Conservation (phyloP, 495 filamentous ascomycete species). For the Entonaema liquescens region DNA sequence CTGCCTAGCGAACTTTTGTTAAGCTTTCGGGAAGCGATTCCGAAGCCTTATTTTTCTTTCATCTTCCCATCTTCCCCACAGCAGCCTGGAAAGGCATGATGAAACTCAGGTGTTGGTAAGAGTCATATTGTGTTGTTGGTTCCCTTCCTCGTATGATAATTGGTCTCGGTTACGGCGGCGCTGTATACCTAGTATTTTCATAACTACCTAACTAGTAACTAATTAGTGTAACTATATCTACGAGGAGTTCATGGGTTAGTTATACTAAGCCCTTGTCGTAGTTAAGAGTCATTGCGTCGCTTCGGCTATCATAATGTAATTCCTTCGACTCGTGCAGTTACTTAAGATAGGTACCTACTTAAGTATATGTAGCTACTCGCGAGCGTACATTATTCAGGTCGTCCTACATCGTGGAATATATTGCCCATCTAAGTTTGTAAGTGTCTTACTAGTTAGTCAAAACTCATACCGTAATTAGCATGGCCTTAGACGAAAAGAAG, state of each 20-base stretch:
- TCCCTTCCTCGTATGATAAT: not conserved
- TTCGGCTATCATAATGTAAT: not conserved
- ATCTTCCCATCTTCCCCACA: not conserved
- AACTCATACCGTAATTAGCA: not conserved
- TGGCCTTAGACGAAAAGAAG: slow-evolving; percentile 16
- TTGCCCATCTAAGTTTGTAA: too few species aligned
- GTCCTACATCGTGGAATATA: not conserved
- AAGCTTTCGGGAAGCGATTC: not conserved
- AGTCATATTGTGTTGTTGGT: not conserved
- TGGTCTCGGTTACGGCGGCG: not conserved
- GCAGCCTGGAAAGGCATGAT: not conserved
- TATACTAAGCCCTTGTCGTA: not conserved
- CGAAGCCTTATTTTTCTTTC: not conserved
- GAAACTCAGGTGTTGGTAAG: too few species aligned
- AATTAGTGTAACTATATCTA: not conserved
- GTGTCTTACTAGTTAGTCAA: too few species aligned
- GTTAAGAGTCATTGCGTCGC: not conserved
- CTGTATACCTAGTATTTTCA: too few species aligned
- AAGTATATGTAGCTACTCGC: not conserved
- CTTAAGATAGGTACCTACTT: not conserved
- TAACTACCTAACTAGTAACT: too few species aligned
- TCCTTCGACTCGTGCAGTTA: not conserved
- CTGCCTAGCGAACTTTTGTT: not conserved
- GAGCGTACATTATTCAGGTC: not conserved
- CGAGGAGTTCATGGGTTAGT: not conserved